Base-by-base conservation (phyloP, 1,284 basidiomycete species). In the Microbotryum scabiosae region DNA sequence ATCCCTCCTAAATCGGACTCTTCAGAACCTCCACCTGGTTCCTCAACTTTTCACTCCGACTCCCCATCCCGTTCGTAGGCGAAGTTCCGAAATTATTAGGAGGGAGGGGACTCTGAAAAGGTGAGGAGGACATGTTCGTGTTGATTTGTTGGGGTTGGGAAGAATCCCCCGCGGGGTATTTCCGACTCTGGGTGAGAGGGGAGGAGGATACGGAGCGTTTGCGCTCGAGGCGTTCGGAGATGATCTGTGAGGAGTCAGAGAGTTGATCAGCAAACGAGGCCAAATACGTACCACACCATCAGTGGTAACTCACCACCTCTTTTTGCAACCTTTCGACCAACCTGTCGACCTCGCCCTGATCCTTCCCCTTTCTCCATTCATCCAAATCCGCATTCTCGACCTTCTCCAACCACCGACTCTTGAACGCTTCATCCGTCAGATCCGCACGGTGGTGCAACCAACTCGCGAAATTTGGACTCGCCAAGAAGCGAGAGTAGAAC, bases 401-500 rank as follows among this genome's bases (percentile, higher is more conserved):
- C 28, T 54, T 43, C 4, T 53, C 41, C 23, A 70, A 45, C 45
- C 64, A 69, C 26, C 67, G 25, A 43, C 46, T 61, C n/a, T 65
- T 46, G 5, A 65, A 60, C 52, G 62, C 64, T 8, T 54, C 60
- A 8, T 60, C 63, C 23, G 55, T 56, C 6, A 18, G 47, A 20
- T 62, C 54, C n/a, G 54, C 57, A 25, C 70, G 48, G 6, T 46
- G 36, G 20, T 52, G 30, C 36, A 64, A 23, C 69, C 69, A 70
- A 16, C 1, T 49, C 3, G 36, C 56, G 26, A 66, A 66, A 30
- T 66, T 58, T 2, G 64, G 60, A 1, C 51, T 55, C 12, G 28
- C 55, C 6, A 70, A 26, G 43, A 68, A 70, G n/a, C 59, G 56
- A 18, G 53, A 14, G 49, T 71, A 71, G 56, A 71, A 69, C 0